Evolutionary conservation across 805 yeast genomes (phyloP), one percentile per base, ranked within the genome.

Genomic region (Candida cerambycidarum): DNA sequence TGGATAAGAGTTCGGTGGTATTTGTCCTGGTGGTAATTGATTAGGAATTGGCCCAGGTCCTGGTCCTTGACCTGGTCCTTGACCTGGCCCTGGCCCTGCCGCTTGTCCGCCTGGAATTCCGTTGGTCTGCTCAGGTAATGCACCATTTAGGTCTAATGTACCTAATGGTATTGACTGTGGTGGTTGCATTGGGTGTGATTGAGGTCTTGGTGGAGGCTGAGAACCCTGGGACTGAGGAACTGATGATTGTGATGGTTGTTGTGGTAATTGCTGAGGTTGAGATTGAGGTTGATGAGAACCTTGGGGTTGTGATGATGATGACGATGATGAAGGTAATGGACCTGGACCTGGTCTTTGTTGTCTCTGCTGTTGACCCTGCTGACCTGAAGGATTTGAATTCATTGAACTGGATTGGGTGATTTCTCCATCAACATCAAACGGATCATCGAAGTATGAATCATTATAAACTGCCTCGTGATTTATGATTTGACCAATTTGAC

Each of bases 401-500:
- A n/a, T 12, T n/a, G 41, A 38, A 29, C 24, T 18, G n/a, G 34
- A 15, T 8, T 30, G 18, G 3, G 39, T 17, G 4, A 41, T 14
- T 12, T 41, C 43, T 28, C 31, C 23, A 12, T 41, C 43, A 10
- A 39, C 21, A 28, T 41, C 43, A 28, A 34, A 41, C 6, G 48
- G 48, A 25, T 44, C 42, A 6, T 39, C 42, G 28, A 33, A 43
- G 39, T 37, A 40, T 2, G 43, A 35, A 21, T 41, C 45, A 21
- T 61, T 58, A 40, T 61, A 61, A 18, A 59, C 56, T 2, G 72
- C 72, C 46, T 69, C 75, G 50, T 71, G 75, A 51, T 61, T 69
- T 33, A 79, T 74, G 27, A 85, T 76, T 56, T 85, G 95, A 37
- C 89, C 86, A 50, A 85, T 85, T 56, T 85, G 95, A 55, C 95